phyloP scores from a whole-genome alignment of 352 stramenopile genomes.

The Globisporangium sylvaticum region DNA sequence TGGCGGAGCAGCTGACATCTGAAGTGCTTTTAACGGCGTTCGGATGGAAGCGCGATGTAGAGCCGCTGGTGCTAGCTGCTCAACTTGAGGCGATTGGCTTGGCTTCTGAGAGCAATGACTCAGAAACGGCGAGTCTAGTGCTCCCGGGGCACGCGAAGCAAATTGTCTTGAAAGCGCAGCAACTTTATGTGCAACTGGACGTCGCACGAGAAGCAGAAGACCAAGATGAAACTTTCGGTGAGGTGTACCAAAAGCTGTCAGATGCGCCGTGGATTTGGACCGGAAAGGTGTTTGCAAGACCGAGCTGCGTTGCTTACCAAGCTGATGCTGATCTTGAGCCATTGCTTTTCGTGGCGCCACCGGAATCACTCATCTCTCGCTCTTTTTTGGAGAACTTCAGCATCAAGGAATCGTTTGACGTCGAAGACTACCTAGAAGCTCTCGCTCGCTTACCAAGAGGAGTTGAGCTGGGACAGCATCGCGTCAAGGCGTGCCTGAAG shows the following conservation, averaged over 20 bases:
- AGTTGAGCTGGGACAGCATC: conserved; percentile 21
- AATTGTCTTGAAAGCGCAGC: conserved; percentile 42
- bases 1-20: conserved; percentile 52
- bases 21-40: conserved; percentile 51
- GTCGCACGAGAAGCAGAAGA: conserved; percentile 27
- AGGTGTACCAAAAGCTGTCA: conserved; percentile 34
- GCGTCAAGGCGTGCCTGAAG: conserved; percentile 36
- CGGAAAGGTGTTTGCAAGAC: conserved; percentile 44
- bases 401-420: conserved; percentile 45
- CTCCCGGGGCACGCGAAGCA: conserved; percentile 6
- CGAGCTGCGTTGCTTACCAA: conserved; percentile 50
- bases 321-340: conserved; percentile 44
- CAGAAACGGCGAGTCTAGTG: background rate
- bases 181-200: conserved; percentile 61
- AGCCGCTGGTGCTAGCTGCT: conserved; percentile 36
- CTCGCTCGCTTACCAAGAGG: conserved; percentile 39
- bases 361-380: conserved; percentile 49
- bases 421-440: conserved; percentile 52
- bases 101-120: conserved; percentile 14
- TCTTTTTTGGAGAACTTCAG: conserved; percentile 55
- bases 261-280: conserved; percentile 71
- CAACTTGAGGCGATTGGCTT: conserved; percentile 51
- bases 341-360: conserved; percentile 54
- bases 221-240: conserved; percentile 18
- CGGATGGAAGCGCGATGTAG: conserved; percentile 44